Evolutionary conservation across 1,284 basidiomycete species (phyloP).

Genomic region (Porodaedalea pini): DNA sequence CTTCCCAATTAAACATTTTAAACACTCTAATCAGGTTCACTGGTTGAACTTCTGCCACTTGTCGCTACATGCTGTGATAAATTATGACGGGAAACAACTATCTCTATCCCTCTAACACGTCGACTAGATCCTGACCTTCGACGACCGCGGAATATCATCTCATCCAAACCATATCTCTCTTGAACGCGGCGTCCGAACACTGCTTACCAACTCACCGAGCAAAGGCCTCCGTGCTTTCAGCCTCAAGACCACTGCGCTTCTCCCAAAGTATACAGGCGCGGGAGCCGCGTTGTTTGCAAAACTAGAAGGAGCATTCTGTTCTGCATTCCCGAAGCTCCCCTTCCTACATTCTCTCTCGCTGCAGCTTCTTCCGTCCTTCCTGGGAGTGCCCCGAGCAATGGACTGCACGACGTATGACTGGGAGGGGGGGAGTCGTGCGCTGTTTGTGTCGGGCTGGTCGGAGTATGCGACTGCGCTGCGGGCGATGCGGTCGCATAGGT

Average conservation of each 20-base stretch:
- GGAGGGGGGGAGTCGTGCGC: slow-evolving; percentile 19
- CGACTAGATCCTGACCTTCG: slow-evolving; percentile 95
- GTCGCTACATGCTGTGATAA: not conserved
- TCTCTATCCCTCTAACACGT: too few species aligned
- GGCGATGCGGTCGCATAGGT: slow-evolving; percentile 74
- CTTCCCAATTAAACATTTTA: slow-evolving; percentile 6
- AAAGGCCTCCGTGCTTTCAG: slow-evolving; percentile 44
- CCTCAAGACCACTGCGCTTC: slow-evolving; percentile 55
- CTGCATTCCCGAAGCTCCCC: not conserved
- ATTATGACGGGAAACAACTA: too few species aligned
- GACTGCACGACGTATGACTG: slow-evolving; percentile 24
- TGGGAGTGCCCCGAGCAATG: slow-evolving; percentile 26
- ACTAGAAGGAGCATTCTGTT: slow-evolving; percentile 33
- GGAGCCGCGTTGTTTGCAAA: slow-evolving; percentile 47
- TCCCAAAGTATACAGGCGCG: slow-evolving; percentile 60
- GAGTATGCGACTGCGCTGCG: slow-evolving; percentile 57
- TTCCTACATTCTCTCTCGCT: not conserved
- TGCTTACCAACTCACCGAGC: slow-evolving; percentile 33
- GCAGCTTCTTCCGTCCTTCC: not conserved
- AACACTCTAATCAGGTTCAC: not conserved
- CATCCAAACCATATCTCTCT: slow-evolving; percentile 91
- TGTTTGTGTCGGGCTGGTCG: slow-evolving; percentile 49
- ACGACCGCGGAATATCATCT: slow-evolving; percentile 72
- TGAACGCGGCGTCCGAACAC: slow-evolving; percentile 48
- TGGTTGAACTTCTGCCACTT: not conserved